Base-by-base conservation (phyloP, 1,284 basidiomycete genomes). In the Microbotryum violaceum region DNA sequence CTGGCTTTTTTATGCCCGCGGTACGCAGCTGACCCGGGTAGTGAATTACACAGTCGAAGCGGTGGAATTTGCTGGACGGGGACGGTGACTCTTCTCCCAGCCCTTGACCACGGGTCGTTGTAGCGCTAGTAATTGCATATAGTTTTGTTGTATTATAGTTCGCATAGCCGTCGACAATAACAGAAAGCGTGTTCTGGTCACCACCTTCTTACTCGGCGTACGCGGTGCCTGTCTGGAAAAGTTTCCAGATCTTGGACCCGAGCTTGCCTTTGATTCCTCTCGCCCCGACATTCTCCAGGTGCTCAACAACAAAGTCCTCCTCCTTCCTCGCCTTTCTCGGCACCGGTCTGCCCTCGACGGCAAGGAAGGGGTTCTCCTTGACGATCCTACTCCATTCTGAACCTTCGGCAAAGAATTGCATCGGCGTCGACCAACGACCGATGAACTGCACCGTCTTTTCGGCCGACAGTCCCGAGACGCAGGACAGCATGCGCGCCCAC, bases 401-500 rank as follows among this genome's bases (percentile, higher is more conserved):
- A 5, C 47, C 52, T 23, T 59, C 63, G 7, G 52, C 49, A 20
- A 44, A 69, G 23, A 69, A 69, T 37, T 33, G 8, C 10, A n/a
- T 9, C 4, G 79, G 76, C 18, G 80, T 81, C 20, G 77, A 75
- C 76, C 78, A 82, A 18, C 73, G 59, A 27, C 78, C 75, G 25
- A 82, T 64, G 25, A 81, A 70, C 14, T 77, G 77, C 10, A 74
- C 71, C 14, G 78, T 79, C 62, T 80, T 78, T 67, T 82, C 81
- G 0, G 78, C 75, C 48, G 76, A 77, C 74, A 82, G 76, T 4
- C 81, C 81, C 47, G 75, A 75, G 62, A 82, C 73, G 58, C 78
- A 78, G 33, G 80, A 70, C 44, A 82, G 71, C 81, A 82, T 82
- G 50, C 77, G 75, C 6, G 76, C 79, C 68, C 78, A 81, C 42